Evolutionary conservation across 2,329 filamentous ascomycete species (phyloP).

Genomic region (Colletotrichum sp.): DNA sequence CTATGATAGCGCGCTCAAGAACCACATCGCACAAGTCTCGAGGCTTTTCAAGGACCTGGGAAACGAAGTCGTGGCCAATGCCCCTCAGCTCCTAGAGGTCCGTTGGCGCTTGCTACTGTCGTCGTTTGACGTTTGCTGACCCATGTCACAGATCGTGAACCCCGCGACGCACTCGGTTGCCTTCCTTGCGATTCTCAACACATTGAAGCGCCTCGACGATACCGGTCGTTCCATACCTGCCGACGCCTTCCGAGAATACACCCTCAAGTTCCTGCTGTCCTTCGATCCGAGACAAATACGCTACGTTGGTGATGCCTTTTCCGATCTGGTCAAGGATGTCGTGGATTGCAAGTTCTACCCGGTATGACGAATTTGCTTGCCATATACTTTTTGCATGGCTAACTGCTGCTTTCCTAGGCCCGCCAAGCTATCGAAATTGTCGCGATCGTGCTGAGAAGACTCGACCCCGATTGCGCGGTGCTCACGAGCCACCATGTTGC

Average conservation of each 20-base stretch:
- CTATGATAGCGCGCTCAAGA: constrained; percentile 45
- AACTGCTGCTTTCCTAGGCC: constrained; percentile 39
- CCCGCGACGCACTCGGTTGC: constrained; percentile 56
- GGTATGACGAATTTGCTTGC: constrained; percentile 34
- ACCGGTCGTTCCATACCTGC: background rate
- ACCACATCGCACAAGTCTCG: constrained; percentile 42
- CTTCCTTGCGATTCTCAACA: constrained; percentile 53
- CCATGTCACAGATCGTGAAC: constrained; percentile 45
- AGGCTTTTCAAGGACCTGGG: constrained; percentile 40
- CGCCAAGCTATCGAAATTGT: constrained; percentile 50
- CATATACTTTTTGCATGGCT: background rate
- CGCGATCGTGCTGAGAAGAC: constrained; percentile 61
- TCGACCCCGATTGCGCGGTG: constrained; percentile 71
- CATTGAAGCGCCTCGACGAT: constrained; percentile 31
- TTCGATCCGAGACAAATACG: constrained; percentile 60
- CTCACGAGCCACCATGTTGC: constrained; percentile 69
- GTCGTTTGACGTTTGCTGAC: background rate
- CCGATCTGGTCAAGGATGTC: constrained; percentile 48
- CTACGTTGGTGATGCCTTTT: constrained; percentile 51
- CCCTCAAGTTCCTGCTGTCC: constrained; percentile 48
- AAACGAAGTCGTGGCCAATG: constrained; percentile 35
- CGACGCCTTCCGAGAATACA: constrained; percentile 41
- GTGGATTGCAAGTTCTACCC: constrained; percentile 44
- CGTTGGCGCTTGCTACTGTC: background rate
- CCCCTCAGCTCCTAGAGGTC: constrained; percentile 47